phyloP scores from a whole-genome alignment of 176 grass and related monocot species.

The Aegilops tauschii region DNA sequence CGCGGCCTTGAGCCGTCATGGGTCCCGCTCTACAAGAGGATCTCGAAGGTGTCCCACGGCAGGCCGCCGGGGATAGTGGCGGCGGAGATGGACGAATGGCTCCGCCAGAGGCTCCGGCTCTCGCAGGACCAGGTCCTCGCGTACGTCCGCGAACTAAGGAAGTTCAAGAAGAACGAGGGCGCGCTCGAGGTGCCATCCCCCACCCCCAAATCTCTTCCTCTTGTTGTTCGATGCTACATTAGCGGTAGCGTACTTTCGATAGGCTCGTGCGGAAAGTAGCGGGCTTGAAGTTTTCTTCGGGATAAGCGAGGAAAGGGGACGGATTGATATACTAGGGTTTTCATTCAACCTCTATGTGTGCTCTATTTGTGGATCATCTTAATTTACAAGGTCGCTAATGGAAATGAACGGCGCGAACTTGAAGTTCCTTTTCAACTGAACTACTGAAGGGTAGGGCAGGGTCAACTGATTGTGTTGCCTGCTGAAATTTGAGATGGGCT shows the following conservation, averaged over 20 bases:
- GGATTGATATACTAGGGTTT: background rate
- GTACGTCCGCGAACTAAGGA: slow-evolving; percentile 35
- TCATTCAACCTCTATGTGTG: background rate
- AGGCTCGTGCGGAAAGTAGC: background rate
- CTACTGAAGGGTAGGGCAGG: background rate
- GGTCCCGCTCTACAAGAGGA: slow-evolving; percentile 18
- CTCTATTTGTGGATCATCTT: too few species aligned
- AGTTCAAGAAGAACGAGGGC: background rate
- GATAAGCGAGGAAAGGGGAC: too few species aligned
- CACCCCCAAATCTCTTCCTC: too few species aligned
- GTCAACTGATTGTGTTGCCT: background rate
- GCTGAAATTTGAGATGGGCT: too few species aligned
- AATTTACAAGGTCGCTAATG: background rate
- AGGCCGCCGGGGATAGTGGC: slow-evolving; percentile 8
- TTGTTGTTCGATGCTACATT: background rate
- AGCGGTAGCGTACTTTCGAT: background rate
- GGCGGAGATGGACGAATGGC: slow-evolving; percentile 32
- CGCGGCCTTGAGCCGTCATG: background rate
- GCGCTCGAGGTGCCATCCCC: slow-evolving; percentile 39
- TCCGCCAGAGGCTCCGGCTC: slow-evolving; percentile 8
- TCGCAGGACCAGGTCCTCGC: slow-evolving; percentile 10
- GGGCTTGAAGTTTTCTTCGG: background rate
- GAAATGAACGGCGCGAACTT: too few species aligned
- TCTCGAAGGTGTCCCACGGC: slow-evolving; percentile 1
- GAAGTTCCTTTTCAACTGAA: too few species aligned